A percentile compares a stretch with the other conserved stretches of the same genome.
These are phyloP conservation scores for Chrysoporthe cubensis DNA, from an alignment of 2,329 filamentous ascomycete genomes.

Conservation along the genomic window DNA sequence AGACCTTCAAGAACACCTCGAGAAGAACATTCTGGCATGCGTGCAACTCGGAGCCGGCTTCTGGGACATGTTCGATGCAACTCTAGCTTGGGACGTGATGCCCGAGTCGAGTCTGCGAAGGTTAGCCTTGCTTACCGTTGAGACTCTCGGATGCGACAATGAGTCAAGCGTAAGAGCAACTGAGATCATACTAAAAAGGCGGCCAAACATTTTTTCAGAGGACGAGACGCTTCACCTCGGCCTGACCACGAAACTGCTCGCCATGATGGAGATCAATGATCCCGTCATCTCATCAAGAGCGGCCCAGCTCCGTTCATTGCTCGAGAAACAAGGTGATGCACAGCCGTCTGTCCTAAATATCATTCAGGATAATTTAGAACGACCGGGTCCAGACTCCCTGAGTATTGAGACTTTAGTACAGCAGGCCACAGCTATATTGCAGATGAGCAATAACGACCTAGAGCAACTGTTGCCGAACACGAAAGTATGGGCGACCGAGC, in stretches of 20 bases:
- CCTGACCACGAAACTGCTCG: constrained; percentile 57
- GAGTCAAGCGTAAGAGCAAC: constrained; percentile 48
- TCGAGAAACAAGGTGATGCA: constrained; percentile 49
- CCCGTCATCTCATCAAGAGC: constrained; percentile 45
- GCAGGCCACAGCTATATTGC: constrained; percentile 48
- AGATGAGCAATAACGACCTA: constrained; percentile 38
- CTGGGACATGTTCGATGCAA: constrained; percentile 54
- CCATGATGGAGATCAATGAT: constrained; percentile 56
- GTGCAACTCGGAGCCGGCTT: constrained; percentile 38
- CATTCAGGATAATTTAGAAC: constrained; percentile 59
- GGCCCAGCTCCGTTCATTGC: constrained; percentile 46
- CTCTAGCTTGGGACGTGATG: constrained; percentile 48
- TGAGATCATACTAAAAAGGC: constrained; percentile 51
- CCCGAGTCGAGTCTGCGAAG: constrained; percentile 39
- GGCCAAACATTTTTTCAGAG: constrained; percentile 48
- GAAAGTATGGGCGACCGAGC: constrained; percentile 66
- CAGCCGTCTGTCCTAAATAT: constrained; percentile 53
- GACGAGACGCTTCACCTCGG: constrained; percentile 52
- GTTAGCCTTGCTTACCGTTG: constrained; percentile 37
- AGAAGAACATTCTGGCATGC: constrained; percentile 45
- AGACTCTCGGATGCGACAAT: constrained; percentile 30
- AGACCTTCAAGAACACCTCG: constrained; percentile 53
- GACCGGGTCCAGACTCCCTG: constrained; percentile 52
- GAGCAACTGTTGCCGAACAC: constrained; percentile 65
- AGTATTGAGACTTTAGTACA: constrained; percentile 57